These are phyloP conservation scores for Penicillium riverlandense DNA, from an alignment of 495 filamentous ascomycete species.

Conservation along the genomic window DNA sequence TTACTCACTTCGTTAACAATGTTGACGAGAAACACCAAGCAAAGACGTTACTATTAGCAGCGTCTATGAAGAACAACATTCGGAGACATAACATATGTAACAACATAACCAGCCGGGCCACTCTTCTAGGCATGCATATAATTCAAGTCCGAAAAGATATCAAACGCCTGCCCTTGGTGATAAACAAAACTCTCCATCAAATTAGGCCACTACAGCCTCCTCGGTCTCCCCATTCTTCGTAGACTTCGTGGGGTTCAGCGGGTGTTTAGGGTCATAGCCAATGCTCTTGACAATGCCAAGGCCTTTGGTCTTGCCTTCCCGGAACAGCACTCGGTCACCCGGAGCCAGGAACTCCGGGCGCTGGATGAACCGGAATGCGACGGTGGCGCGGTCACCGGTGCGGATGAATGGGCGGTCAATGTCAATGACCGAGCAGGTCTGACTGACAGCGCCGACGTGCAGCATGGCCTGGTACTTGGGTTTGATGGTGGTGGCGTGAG, in stretches of 20 bases:
- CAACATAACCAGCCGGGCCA: neutral
- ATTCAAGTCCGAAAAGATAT: too few species aligned
- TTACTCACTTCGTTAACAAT: too few species aligned
- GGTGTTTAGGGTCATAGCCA: slow-evolving; percentile 68
- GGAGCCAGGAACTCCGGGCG: slow-evolving; percentile 88
- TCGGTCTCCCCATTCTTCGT: slow-evolving; percentile 23
- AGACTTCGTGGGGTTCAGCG: slow-evolving; percentile 42
- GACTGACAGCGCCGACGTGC: slow-evolving; percentile 89
- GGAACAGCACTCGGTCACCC: slow-evolving; percentile 86
- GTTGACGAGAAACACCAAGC: too few species aligned
- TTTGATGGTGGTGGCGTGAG: slow-evolving; percentile 97
- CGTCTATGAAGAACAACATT: too few species aligned
- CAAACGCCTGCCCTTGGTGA: too few species aligned
- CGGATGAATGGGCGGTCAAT: slow-evolving; percentile 94
- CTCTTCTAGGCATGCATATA: too few species aligned
- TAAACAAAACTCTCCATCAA: too few species aligned
- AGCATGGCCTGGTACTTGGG: slow-evolving; percentile 98
- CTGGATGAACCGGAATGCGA: slow-evolving; percentile 93
- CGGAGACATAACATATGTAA: neutral
- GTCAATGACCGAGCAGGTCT: slow-evolving; percentile 96
- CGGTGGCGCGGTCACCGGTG: slow-evolving; percentile 84
- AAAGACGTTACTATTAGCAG: too few species aligned
- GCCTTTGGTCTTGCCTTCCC: slow-evolving; percentile 92
- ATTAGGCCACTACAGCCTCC: neutral
- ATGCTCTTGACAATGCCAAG: slow-evolving; percentile 89